Evolutionary conservation across 2,329 filamentous ascomycete genomes (phyloP), one percentile per base, ranked within the genome.

Genomic region (Fusarium bactridioides): DNA sequence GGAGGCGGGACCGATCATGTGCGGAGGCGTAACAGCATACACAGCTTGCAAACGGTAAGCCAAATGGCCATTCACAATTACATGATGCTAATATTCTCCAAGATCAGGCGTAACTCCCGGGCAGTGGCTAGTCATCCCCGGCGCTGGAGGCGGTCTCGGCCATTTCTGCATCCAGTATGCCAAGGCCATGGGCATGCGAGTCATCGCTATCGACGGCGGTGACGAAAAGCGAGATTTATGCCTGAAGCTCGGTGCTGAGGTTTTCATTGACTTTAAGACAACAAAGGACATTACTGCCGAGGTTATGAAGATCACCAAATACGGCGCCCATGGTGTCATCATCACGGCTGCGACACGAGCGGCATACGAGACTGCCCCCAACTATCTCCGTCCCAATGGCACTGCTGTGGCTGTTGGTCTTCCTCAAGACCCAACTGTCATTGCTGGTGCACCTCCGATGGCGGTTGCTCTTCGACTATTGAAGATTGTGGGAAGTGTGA

Each of bases 311-410:
- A 89, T 89, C 35, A 86, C 90, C 69, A 93, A 92, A 19, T 86
- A 93, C n/a, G 95, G 94, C 47, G 94, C 94, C 4, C 93, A 97
- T 75, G 94, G 93, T 18, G 94, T 96, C 55, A 86, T 97, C 70
- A 86, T 97, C 23, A 89, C 97, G 43, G 94, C 95, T 55, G 94
- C 93, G 48, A 89, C 87, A 73, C 94, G 97, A 86, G 93, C 91
- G 83, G 94, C 94, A n/a, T 97, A 97, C 88, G 94, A 97, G 84
- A 94, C 97, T 83, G 95, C 94, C 13, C 90, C 93, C 38, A 90
- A 88, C 80, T 97, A 97, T 80, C 91, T 97, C 58, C 91, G 94
- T 53, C 89, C 93, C 41, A 90, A 91, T 55, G 94, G 94, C 51
- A 89, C 90, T 15, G 91, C 97, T 73, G 88, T 97, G 55, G 94